Evolutionary conservation across 768 basidiomycete genomes (phyloP), one percentile per base, ranked within the genome.

Genomic region (Hygrocybe coccinea): DNA sequence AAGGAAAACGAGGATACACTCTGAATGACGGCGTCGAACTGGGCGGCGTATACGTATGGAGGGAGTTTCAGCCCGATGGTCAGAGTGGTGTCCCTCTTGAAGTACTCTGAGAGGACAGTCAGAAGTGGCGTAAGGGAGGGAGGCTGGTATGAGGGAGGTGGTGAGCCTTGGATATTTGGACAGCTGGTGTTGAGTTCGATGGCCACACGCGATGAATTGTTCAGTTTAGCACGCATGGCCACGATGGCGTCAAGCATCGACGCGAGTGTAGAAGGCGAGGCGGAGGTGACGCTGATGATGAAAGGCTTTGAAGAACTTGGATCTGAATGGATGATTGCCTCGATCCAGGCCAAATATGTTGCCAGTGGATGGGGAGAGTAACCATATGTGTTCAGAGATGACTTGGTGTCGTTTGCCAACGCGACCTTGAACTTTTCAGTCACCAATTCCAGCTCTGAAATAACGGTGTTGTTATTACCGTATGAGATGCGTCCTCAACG

Each of bases 141-240:
- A 50, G 83, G 76, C 37, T 78, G 69, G 69, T 93, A 93, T 9
- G 87, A 80, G 17, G 84, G 79, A 0, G 88, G 89, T 0, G 87
- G 79, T 3, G 77, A 64, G 22, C 75, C 72, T 10, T 68, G 70
- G 60, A 92, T 87, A 65, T 94, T 94, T 3, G 91, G 91, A 60
- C 91, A 94, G 38, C 85, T 87, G 0, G 89, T 84, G 67, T 94
- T 94, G 64, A 93, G 74, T 69, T 94, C 91, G 62, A 91, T 71
- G 12, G 80, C 91, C 57, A 93, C 72, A 59, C 74, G 62, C 58
- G 75, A 67, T 52, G 64, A 59, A 57, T 76, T 73, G 59, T 57
- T 59, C 15, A 70, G 62, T 50, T 68, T 70, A 15, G 59, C 34
- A n/a, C 89, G 83, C 10, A 91, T 75, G 2, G 52, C 63, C 63